These are phyloP conservation scores for Periconia macrospinosa DNA, from an alignment of 2,329 filamentous ascomycete species.

Conservation along the genomic window DNA sequence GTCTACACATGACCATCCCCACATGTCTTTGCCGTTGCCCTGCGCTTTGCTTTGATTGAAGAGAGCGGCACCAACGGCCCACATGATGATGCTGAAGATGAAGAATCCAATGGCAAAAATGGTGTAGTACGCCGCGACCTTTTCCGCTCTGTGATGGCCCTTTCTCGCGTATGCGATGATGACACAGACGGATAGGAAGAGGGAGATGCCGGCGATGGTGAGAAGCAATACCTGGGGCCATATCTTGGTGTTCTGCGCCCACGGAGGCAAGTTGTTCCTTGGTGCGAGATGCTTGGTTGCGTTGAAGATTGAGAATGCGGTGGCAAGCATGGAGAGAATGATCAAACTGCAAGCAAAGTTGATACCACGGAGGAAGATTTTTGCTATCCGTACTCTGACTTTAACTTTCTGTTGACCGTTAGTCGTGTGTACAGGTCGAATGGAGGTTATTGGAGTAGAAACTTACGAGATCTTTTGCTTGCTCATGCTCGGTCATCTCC, in stretches of 20 bases:
- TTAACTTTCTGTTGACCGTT: slow-evolving; percentile 77
- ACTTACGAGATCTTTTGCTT: slow-evolving; percentile 84
- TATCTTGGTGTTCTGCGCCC: slow-evolving; percentile 75
- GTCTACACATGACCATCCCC: slow-evolving; percentile 96
- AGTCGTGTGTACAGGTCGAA: slow-evolving; percentile 20
- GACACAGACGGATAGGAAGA: slow-evolving; percentile 76
- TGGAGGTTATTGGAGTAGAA: not conserved
- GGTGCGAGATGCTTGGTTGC: slow-evolving; percentile 74
- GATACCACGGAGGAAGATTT: slow-evolving; percentile 90
- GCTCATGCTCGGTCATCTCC: slow-evolving; percentile 77
- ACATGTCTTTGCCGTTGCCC: slow-evolving; percentile 82
- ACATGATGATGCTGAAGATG: slow-evolving; percentile 89
- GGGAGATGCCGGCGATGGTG: slow-evolving; percentile 75
- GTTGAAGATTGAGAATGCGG: slow-evolving; percentile 92
- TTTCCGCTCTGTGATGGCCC: slow-evolving; percentile 86
- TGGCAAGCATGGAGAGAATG: slow-evolving; percentile 83
- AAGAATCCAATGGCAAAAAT: slow-evolving; percentile 93
- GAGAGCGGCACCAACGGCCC: slow-evolving; percentile 82
- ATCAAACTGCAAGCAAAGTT: slow-evolving; percentile 98
- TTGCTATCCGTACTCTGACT: slow-evolving; percentile 85
- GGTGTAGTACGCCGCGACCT: slow-evolving; percentile 93
- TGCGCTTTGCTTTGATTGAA: slow-evolving; percentile 77
- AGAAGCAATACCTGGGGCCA: slow-evolving; percentile 93
- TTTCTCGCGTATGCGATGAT: slow-evolving; percentile 86
- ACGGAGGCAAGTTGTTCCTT: slow-evolving; percentile 80